Evolutionary conservation across 1,139 yeast species (phyloP).

Genomic region (Kodamaea alishanica): DNA sequence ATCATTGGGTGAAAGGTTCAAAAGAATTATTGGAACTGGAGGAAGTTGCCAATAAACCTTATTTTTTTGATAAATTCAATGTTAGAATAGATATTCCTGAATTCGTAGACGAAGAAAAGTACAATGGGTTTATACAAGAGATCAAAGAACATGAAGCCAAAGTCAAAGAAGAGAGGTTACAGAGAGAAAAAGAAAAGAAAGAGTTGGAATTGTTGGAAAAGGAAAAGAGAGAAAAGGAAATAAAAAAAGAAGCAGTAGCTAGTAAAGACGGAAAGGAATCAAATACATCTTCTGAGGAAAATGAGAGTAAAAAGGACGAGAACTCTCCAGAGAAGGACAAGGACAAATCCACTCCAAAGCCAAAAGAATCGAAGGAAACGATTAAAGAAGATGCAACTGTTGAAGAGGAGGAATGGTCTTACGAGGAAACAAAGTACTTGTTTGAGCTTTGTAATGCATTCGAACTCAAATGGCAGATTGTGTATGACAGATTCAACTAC

Average conservation of each 20-base stretch:
- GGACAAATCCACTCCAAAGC: slow-evolving; percentile 2
- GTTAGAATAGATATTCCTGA: slow-evolving; percentile 67
- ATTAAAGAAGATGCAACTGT: not conserved
- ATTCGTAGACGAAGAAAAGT: slow-evolving; percentile 64
- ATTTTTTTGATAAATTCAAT: slow-evolving; percentile 74
- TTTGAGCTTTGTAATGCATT: slow-evolving; percentile 69
- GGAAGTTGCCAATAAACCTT: slow-evolving; percentile 47
- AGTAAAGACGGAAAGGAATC: slow-evolving; percentile 3
- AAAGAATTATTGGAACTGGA: slow-evolving; percentile 44
- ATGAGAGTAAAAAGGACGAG: not conserved
- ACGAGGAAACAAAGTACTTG: slow-evolving; percentile 70
- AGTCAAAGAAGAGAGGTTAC: slow-evolving; percentile 14
- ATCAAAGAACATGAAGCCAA: slow-evolving; percentile 30
- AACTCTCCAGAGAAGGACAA: slow-evolving; percentile 2
- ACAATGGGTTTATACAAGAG: slow-evolving; percentile 44
- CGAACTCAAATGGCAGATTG: slow-evolving; percentile 86
- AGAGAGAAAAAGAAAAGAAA: slow-evolving; percentile 23
- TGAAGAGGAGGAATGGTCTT: slow-evolving; percentile 51
- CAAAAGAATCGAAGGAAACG: slow-evolving; percentile 2
- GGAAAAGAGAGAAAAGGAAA: slow-evolving; percentile 14
- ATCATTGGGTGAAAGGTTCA: slow-evolving; percentile 88
- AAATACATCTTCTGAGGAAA: slow-evolving; percentile 1
- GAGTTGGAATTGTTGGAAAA: slow-evolving; percentile 13
- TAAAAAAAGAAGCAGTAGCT: slow-evolving; percentile 1
- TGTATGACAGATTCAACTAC: slow-evolving; percentile 67